Evolutionary conservation across 805 yeast species (phyloP).

Genomic region (Babjeviella inositovora): DNA sequence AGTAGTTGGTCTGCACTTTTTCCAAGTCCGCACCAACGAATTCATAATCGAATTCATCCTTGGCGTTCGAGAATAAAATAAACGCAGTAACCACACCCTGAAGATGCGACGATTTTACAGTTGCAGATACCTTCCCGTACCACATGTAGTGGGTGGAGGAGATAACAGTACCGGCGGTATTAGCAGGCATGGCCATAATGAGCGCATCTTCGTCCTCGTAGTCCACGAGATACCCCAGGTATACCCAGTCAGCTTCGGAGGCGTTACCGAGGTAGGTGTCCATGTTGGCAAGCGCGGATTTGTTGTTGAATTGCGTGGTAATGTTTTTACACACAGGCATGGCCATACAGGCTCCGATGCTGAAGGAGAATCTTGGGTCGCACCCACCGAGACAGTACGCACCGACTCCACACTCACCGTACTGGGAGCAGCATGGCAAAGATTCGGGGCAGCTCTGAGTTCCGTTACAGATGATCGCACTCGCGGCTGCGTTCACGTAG

Average conservation of each 20-base stretch:
- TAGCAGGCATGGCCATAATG: slow-evolving; percentile 65
- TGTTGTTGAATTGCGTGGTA: slow-evolving; percentile 19
- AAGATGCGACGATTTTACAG: slow-evolving; percentile 56
- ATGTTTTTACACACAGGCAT: slow-evolving; percentile 55
- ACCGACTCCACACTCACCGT: slow-evolving; percentile 32
- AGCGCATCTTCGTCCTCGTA: slow-evolving; percentile 31
- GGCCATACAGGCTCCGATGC: slow-evolving; percentile 65
- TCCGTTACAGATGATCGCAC: slow-evolving; percentile 47
- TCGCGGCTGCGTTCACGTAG: too few species aligned
- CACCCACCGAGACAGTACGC: slow-evolving; percentile 74
- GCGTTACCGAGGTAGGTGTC: slow-evolving; percentile 56
- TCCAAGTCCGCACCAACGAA: slow-evolving; percentile 63
- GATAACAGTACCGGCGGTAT: slow-evolving; percentile 62
- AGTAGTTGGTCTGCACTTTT: slow-evolving; percentile 63
- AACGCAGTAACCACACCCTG: slow-evolving; percentile 76
- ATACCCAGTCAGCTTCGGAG: slow-evolving; percentile 51
- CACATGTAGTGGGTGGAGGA: slow-evolving; percentile 70
- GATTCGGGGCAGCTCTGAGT: slow-evolving; percentile 53
- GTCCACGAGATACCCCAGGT: slow-evolving; percentile 39
- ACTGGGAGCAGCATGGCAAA: slow-evolving; percentile 75
- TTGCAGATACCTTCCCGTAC: slow-evolving; percentile 72
- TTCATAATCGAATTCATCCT: slow-evolving; percentile 87
- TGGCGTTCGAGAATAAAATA: slow-evolving; percentile 66
- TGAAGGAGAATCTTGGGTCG: slow-evolving; percentile 57
- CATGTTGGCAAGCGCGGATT: slow-evolving; percentile 1